A percentile compares a stretch with the other conserved stretches of the same genome.
Evolutionary conservation across 2,329 filamentous ascomycete species (phyloP).

Genomic region (Fonsecaea multimorphosa): DNA sequence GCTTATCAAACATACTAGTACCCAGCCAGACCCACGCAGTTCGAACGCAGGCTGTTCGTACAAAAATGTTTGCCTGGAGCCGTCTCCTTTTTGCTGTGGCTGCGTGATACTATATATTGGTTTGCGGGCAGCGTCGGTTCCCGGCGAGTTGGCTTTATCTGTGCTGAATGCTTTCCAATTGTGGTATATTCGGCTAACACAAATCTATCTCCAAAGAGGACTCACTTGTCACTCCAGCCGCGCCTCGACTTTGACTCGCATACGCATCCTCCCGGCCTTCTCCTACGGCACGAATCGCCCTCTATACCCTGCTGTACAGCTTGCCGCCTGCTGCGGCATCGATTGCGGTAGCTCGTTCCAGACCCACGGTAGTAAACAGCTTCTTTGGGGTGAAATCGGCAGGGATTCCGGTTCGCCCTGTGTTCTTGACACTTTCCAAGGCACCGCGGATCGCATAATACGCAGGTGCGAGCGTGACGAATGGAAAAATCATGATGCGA

Average conservation of each 20-base stretch:
- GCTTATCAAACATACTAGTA: neutral
- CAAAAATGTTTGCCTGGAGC: no score
- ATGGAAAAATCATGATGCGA: constrained; percentile 51
- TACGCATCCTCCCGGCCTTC: neutral
- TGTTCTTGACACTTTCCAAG: constrained; percentile 46
- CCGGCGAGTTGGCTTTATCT: no score
- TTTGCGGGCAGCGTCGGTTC: no score
- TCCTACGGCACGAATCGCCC: no score
- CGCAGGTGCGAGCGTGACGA: constrained; percentile 38
- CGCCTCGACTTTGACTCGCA: neutral
- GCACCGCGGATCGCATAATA: constrained; percentile 46
- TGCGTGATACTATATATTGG: no score
- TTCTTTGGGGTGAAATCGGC: constrained; percentile 48
- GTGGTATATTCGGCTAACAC: neutral
- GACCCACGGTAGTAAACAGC: constrained; percentile 50
- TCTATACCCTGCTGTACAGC: constrained; percentile 2
- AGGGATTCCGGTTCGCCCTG: constrained; percentile 45
- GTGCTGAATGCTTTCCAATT: neutral
- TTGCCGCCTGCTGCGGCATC: constrained; percentile 49
- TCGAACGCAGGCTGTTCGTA: neutral
- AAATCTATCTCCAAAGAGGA: no score
- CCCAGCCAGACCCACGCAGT: no score
- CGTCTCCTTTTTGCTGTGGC: no score
- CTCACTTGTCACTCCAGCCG: neutral
- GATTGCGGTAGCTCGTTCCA: constrained; percentile 48